Base-by-base conservation (phyloP, 2,329 filamentous ascomycete genomes). In the Neocatenulostroma microsporum region DNA sequence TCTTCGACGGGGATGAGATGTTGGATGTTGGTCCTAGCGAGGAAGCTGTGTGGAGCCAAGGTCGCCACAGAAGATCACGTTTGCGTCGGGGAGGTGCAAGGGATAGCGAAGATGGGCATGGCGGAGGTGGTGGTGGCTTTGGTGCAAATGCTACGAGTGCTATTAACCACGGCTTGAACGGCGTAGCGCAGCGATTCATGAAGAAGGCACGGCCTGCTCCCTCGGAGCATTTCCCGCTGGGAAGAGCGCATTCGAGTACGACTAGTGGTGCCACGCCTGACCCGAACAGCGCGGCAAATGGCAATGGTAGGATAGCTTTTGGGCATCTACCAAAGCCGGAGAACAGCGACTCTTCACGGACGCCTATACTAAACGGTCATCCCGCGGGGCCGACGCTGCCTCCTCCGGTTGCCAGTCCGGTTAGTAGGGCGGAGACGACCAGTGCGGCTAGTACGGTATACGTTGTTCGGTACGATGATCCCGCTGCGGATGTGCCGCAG, bases 1-100 rank as follows among this genome's bases (percentile, higher is more conserved):
- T 95, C 0, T 94, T 94, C 54, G 88, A 95, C 49, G 88, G 87
- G 3, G 88, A 95, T 52, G 88, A 94, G 56, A 93, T 91, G 80
- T 69, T 94, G 24, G 84, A 89, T 36, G 67, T 74, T 29, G 77
- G 71, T 3, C 71, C 74, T 4, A 74, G 72, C 2, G 68, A 76
- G 37, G 74, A 78, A 42, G 63, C 72, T 25, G 66, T 66, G 33
- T 77, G 67, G 64, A 63, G 56, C 9, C 21, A 30, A 15, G 19
- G 37, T 4, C n/a, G 34, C 8, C 24, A 17, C 11, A n/a, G 30
- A 18, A 27, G 48, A 18, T 42, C 43, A 28, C 37, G 56, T 11
- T 15, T 31, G 2, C 10, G 33, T 12, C 21, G 23, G 13, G 40
- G 21, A 26, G 11, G 24, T 30, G 55, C 57, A 21, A 56, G 58